Conservation (phyloP, 1,284 basidiomycete genomes). For the Laetiporus sulphureus region DNA sequence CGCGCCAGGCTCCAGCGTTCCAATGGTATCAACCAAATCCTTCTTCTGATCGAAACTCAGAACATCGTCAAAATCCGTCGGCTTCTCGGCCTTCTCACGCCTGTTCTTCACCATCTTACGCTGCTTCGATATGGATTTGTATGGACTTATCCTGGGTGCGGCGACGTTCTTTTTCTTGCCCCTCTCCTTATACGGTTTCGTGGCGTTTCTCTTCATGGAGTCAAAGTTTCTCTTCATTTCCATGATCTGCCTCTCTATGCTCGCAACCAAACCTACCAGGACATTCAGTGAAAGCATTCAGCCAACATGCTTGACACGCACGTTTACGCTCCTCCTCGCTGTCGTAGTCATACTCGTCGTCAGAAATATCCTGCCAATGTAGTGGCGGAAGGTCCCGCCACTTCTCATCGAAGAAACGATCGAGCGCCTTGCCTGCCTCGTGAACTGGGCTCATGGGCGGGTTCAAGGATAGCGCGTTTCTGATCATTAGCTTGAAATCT, state of each 20-base stretch:
- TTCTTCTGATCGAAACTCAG: constrained; percentile 94
- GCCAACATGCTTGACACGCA: constrained; percentile 25
- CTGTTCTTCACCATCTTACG: constrained; percentile 29
- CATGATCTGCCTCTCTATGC: constrained; percentile 71
- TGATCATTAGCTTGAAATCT: constrained; percentile 92
- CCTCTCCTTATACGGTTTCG: constrained; percentile 55
- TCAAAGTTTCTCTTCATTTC: constrained; percentile 60
- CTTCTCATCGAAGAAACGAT: constrained; percentile 87
- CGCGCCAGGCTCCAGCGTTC: constrained; percentile 66
- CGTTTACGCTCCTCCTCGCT: constrained; percentile 43
- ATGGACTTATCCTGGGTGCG: constrained; percentile 51
- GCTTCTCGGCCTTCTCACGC: constrained; percentile 34
- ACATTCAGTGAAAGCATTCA: constrained; percentile 11
- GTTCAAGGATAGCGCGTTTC: constrained; percentile 93
- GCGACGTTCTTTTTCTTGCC: constrained; percentile 40
- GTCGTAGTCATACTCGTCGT: constrained; percentile 44
- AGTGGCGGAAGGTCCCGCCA: constrained; percentile 76
- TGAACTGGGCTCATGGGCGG: constrained; percentile 84
- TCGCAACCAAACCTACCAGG: constrained; percentile 56
- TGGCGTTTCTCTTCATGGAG: constrained; percentile 48
- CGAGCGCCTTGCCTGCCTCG: constrained; percentile 73
- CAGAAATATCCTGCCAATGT: constrained; percentile 31
- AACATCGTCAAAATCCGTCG: constrained; percentile 54
- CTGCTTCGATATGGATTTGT: constrained; percentile 46
- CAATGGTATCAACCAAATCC: constrained; percentile 89